Percentiles rank a stretch among this genome's conserved stretches.
These are phyloP conservation scores for Boletus rubroflammeus DNA, from an alignment of 768 basidiomycete species.

Conservation along the genomic window DNA sequence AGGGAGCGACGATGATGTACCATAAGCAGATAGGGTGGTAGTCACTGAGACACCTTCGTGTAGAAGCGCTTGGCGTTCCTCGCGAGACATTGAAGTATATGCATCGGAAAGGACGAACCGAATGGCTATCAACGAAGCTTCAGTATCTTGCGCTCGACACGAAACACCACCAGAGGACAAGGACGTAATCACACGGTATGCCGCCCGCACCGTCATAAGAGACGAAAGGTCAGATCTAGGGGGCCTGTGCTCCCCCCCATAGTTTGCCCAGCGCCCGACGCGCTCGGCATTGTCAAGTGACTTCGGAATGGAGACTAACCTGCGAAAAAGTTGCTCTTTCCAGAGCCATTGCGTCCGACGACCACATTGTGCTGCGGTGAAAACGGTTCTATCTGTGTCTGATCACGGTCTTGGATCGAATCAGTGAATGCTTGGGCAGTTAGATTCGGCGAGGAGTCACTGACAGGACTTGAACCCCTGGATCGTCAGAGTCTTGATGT, in stretches of 20 bases:
- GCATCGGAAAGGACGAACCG: conserved; percentile 98
- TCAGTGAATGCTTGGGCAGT: background rate
- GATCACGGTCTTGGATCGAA: conserved; percentile 63
- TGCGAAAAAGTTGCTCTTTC: conserved; percentile 98
- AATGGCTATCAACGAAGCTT: conserved; percentile 55
- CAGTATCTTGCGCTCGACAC: conserved; percentile 1
- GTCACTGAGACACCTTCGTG: conserved; percentile 90
- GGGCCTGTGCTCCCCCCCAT: background rate
- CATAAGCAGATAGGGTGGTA: conserved; percentile 89
- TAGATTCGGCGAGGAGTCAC: conserved; percentile 17
- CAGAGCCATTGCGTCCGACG: conserved; percentile 95
- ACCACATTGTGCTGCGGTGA: conserved; percentile 93
- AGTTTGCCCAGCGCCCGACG: background rate
- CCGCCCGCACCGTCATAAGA: background rate
- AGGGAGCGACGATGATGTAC: conserved; percentile 35
- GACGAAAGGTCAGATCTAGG: no score
- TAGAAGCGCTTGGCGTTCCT: conserved; percentile 88
- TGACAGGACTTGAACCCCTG: conserved; percentile 98
- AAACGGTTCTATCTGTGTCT: conserved; percentile 93
- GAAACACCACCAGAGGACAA: background rate
- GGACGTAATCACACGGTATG: background rate
- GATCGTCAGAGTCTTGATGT: conserved; percentile 85
- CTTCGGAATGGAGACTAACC: conserved; percentile 44
- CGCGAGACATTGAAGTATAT: conserved; percentile 91
- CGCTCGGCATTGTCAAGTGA: background rate